Percentiles rank a stretch among this genome's conserved stretches.
Conservation (phyloP, 2,329 filamentous ascomycete genomes). For the Neocatenulostroma microsporum region DNA sequence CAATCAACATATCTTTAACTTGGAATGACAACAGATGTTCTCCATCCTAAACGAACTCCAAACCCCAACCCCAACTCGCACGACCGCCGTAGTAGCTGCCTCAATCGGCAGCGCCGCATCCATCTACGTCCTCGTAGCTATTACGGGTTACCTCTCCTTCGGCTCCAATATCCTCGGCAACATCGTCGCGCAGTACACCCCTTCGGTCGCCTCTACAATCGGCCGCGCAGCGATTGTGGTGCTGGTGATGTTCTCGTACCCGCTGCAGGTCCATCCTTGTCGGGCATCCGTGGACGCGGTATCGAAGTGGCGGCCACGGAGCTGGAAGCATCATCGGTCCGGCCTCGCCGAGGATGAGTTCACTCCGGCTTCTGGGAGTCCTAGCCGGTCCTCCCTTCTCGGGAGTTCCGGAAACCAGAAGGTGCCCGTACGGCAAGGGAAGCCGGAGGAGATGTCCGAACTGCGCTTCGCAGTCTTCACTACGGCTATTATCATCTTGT, state of each 20-base stretch:
- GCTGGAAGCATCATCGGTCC: background rate
- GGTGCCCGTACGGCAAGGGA: slow-evolving; percentile 15
- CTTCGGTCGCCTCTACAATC: slow-evolving; percentile 77
- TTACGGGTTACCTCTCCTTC: slow-evolving; percentile 94
- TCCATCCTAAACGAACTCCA: slow-evolving; percentile 93
- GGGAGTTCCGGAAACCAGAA: slow-evolving; percentile 12
- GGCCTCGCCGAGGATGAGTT: slow-evolving; percentile 17
- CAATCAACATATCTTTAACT: background rate
- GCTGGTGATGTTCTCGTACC: slow-evolving; percentile 92
- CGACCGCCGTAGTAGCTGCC: slow-evolving; percentile 67
- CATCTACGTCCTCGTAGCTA: slow-evolving; percentile 83
- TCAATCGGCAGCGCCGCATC: slow-evolving; percentile 84
- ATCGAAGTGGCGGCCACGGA: slow-evolving; percentile 66
- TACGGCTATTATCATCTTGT: slow-evolving; percentile 72
- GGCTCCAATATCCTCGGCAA: slow-evolving; percentile 84
- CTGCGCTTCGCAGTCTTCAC: slow-evolving; percentile 83
- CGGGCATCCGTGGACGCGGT: slow-evolving; percentile 91
- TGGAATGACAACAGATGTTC: slow-evolving; percentile 68
- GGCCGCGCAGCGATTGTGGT: slow-evolving; percentile 92
- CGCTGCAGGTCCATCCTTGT: slow-evolving; percentile 91
- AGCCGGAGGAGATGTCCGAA: slow-evolving; percentile 63
- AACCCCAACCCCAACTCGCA: slow-evolving; percentile 70
- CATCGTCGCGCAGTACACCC: slow-evolving; percentile 82
- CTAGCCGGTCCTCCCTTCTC: slow-evolving; percentile 24
- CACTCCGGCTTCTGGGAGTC: slow-evolving; percentile 23